Base-by-base conservation (phyloP, 139 green algal species). In the Chlorella sorokiniana region DNA sequence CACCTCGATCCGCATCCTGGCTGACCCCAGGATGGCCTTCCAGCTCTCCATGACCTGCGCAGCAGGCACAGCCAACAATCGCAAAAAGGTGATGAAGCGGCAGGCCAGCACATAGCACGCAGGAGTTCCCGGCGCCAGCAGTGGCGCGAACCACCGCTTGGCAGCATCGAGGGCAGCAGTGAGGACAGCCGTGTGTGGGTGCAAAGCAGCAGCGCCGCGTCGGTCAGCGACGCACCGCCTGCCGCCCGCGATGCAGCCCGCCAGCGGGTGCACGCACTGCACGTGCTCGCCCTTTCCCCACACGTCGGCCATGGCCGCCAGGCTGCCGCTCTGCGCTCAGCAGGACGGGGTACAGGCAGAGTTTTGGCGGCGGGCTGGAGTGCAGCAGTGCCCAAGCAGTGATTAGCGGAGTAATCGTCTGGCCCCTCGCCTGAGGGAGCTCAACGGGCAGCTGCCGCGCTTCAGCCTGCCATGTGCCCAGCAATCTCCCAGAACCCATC, bases 211-310 rank as follows among this genome's bases (percentile, higher is more conserved):
- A n/a, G n/a, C n/a, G n/a, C n/a, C n/a, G n/a, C 31, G 31, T 44
- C 4, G 14, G 29, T 44, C 0, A 42, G 23, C 56, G 18, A 61
- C 85, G 42, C 74, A 95, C 92, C 38, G 86, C 52, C 45, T 94
- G 83, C 31, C 91, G 69, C 8, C 93, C 33, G 92, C 86, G 51
- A 98, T 94, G 81, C 84, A 92, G 20, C 79, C 72, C 0, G 88
- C 45, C 0, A 84, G 87, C 9, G 94, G 94, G 86, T 98, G 94
- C 25, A 98, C 88, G 75, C 92, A 90, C 83, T 97, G 92, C 40
- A 98, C 82, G 64, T 97, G 90, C 40, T 97, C 94, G 0, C 94
- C 94, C 61, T 90, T 52, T 25, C 90, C 93, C 91, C 94, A 96
- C 14, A 95, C 48, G 7, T 78, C 54, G 0, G 88, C 65, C 94